These are phyloP conservation scores for Zymoseptoria brevis DNA, from an alignment of 2,329 filamentous ascomycete species.

Conservation along the genomic window DNA sequence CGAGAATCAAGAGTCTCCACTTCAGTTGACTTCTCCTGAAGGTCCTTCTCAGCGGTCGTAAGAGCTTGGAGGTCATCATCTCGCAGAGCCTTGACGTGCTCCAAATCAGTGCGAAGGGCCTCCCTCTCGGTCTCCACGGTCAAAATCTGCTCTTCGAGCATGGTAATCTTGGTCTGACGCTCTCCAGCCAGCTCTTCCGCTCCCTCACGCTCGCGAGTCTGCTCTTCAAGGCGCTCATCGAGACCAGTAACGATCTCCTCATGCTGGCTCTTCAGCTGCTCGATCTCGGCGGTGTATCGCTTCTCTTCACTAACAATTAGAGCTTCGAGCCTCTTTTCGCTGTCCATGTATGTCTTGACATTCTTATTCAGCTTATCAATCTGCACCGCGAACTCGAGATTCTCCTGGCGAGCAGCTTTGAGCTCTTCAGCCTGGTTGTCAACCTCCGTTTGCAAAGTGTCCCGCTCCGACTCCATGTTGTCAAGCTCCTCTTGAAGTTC, in stretches of 20 bases:
- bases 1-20: slow-evolving; percentile 33
- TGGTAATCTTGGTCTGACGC: slow-evolving; percentile 33
- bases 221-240: slow-evolving; percentile 30
- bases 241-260: slow-evolving; percentile 30
- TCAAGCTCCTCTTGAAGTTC: slow-evolving; percentile 33
- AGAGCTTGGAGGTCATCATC: slow-evolving; percentile 27
- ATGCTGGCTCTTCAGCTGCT: slow-evolving; percentile 34
- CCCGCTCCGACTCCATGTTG: slow-evolving; percentile 25
- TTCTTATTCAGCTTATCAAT: slow-evolving; percentile 32
- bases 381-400: slow-evolving; percentile 29
- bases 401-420: slow-evolving; percentile 20
- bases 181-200: slow-evolving; percentile 35
- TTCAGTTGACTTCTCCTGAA: slow-evolving; percentile 31
- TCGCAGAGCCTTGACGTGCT: slow-evolving; percentile 29
- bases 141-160: slow-evolving; percentile 33
- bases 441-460: slow-evolving; percentile 19
- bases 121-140: slow-evolving; percentile 32
- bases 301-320: slow-evolving; percentile 35
- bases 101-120: slow-evolving; percentile 26
- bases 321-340: slow-evolving; percentile 31
- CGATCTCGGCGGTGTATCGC: slow-evolving; percentile 31
- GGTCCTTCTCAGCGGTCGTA: slow-evolving; percentile 31
- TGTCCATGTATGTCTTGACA: slow-evolving; percentile 33
- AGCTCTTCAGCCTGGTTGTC: slow-evolving; percentile 18
- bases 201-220: slow-evolving; percentile 30